Evolutionary conservation across 495 filamentous ascomycete species (phyloP).

Genomic region (Penicillium pulvis): DNA sequence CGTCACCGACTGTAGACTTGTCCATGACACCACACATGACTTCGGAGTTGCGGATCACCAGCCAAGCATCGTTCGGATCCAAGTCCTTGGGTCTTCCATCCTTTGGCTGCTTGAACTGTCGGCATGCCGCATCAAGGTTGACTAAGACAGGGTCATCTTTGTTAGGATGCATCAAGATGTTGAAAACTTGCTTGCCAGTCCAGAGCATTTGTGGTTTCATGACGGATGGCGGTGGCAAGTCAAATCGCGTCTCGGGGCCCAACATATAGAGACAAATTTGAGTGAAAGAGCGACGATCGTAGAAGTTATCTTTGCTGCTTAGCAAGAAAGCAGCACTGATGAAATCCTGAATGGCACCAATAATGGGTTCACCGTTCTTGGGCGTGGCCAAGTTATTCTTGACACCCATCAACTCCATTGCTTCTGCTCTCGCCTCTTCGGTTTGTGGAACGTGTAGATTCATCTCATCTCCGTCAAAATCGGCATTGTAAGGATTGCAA

Average conservation of each 20-base stretch:
- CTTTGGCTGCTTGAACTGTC: slow-evolving; percentile 66
- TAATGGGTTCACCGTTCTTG: slow-evolving; percentile 97
- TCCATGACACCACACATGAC: slow-evolving; percentile 99
- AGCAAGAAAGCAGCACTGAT: slow-evolving; percentile 92
- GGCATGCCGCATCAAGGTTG: slow-evolving; percentile 91
- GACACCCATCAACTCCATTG: slow-evolving; percentile 96
- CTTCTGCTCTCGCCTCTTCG: slow-evolving; percentile 93
- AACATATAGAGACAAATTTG: slow-evolving; percentile 95
- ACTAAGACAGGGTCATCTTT: slow-evolving; percentile 75
- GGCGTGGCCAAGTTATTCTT: slow-evolving; percentile 95
- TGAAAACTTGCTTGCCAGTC: slow-evolving; percentile 98
- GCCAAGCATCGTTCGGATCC: slow-evolving; percentile 79
- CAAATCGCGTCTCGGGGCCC: slow-evolving; percentile 73
- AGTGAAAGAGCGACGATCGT: slow-evolving; percentile 79
- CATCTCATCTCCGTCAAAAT: slow-evolving; percentile 99
- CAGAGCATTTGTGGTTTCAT: slow-evolving; percentile 85
- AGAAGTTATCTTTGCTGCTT: slow-evolving; percentile 92
- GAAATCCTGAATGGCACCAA: slow-evolving; percentile 97
- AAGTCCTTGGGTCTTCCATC: slow-evolving; percentile 64
- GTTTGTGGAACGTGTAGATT: slow-evolving; percentile 98
- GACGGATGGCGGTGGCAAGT: slow-evolving; percentile 83
- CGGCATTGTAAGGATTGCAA: slow-evolving; percentile 97
- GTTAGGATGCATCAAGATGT: slow-evolving; percentile 91
- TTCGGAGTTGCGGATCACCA: slow-evolving; percentile 93
- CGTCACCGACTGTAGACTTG: slow-evolving; percentile 90